Evolutionary conservation across 768 basidiomycete species (phyloP).

Genomic region (Boletus rubroflammeus): DNA sequence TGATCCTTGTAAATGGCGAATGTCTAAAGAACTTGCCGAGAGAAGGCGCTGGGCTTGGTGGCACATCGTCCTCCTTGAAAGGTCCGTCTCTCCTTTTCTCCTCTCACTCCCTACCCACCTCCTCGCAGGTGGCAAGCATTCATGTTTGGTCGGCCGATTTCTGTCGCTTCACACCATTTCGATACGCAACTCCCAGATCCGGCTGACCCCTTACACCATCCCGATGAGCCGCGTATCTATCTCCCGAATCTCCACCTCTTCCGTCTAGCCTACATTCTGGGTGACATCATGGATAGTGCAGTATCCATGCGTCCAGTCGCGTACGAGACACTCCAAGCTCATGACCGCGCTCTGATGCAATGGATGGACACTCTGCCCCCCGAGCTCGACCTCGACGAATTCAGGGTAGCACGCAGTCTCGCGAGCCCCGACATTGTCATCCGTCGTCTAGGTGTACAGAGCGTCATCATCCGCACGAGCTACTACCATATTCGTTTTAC

Average conservation of each 20-base stretch:
- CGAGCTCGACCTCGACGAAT: constrained; percentile 77
- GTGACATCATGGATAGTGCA: constrained; percentile 83
- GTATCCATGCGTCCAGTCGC: constrained; percentile 77
- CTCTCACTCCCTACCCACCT: constrained; percentile 4
- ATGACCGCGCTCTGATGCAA: constrained; percentile 65
- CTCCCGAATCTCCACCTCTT: constrained; percentile 75
- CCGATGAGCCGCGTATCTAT: constrained; percentile 62
- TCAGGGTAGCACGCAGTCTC: constrained; percentile 65
- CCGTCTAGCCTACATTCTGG: constrained; percentile 71
- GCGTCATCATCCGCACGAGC: constrained; percentile 73
- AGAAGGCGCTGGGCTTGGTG: constrained; percentile 88
- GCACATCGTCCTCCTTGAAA: constrained; percentile 79
- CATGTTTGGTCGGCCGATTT: constrained; percentile 76
- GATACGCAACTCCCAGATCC: constrained; percentile 75
- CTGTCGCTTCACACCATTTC: constrained; percentile 78
- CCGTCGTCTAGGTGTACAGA: constrained; percentile 73
- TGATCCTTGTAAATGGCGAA: constrained; percentile 77
- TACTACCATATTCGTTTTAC: constrained; percentile 84
- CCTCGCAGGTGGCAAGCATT: constrained; percentile 77
- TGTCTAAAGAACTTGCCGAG: constrained; percentile 67
- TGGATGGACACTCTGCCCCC: constrained; percentile 77
- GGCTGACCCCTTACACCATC: constrained; percentile 41
- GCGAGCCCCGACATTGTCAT: constrained; percentile 56
- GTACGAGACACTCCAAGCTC: constrained; percentile 67
- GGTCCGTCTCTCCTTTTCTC: constrained; percentile 41